Conservation (phyloP, 768 basidiomycete species). For the Chalciporus piperatus region DNA sequence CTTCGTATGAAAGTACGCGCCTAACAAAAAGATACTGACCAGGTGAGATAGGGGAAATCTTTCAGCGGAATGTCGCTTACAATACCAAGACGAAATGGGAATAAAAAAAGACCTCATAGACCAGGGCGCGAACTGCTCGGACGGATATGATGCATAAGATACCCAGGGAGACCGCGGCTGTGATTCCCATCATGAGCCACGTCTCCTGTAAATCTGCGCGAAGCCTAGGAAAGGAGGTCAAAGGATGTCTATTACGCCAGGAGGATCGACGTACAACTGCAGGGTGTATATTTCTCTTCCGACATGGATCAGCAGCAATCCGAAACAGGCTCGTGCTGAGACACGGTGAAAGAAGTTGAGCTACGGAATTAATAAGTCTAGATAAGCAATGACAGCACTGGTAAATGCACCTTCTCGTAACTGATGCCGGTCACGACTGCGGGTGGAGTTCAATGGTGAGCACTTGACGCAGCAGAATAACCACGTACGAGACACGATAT, state of each 20-base stretch:
- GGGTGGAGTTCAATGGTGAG: not conserved
- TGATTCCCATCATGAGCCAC: constrained; percentile 34
- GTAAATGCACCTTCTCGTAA: constrained; percentile 25
- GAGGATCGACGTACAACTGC: constrained; percentile 2
- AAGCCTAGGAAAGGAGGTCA: constrained; percentile 2
- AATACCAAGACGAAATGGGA: constrained; percentile 43
- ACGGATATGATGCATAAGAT: constrained; percentile 47
- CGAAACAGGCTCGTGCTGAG: constrained; percentile 43
- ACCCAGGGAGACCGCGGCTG: constrained; percentile 38
- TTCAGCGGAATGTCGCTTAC: constrained; percentile 25
- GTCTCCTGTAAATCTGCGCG: not conserved
- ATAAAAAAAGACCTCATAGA: constrained; percentile 54
- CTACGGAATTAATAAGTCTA: constrained; percentile 20
- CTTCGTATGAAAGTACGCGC: constrained; percentile 41
- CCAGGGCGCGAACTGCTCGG: constrained; percentile 42
- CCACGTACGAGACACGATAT: constrained; percentile 38
- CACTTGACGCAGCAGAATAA: no score
- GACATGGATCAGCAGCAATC: constrained; percentile 49
- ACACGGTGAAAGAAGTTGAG: constrained; percentile 48
- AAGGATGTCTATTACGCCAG: not conserved
- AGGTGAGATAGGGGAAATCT: constrained; percentile 4
- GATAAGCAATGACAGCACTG: not conserved
- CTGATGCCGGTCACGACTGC: constrained; percentile 29
- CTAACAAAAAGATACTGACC: constrained; percentile 34
- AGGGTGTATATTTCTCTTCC: constrained; percentile 16